These are phyloP conservation scores for Grigorovia transvaalensis DNA, from an alignment of 805 yeast genomes.

Conservation along the genomic window DNA sequence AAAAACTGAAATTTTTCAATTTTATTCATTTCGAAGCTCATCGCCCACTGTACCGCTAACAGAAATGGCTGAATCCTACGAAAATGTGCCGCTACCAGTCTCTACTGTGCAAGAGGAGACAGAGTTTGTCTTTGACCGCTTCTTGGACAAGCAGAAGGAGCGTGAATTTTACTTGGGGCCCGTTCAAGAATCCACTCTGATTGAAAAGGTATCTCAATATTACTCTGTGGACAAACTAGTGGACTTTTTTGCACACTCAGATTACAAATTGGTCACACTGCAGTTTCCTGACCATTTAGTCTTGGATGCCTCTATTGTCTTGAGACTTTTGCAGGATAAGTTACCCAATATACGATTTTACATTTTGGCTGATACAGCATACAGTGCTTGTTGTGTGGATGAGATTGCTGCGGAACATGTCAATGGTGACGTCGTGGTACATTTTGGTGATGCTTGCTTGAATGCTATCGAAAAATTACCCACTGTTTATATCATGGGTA, in stretches of 20 bases:
- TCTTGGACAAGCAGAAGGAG: conserved; percentile 20
- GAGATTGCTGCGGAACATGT: conserved; percentile 96
- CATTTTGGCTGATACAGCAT: conserved; percentile 91
- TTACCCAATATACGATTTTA: conserved; percentile 39
- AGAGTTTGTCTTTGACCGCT: conserved; percentile 40
- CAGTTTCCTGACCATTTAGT: conserved; percentile 85
- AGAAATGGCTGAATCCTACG: background rate
- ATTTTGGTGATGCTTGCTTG: conserved; percentile 91
- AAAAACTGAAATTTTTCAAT: no score
- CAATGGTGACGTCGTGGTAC: conserved; percentile 71
- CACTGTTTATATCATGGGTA: conserved; percentile 72
- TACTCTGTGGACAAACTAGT: conserved; percentile 46
- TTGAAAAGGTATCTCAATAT: conserved; percentile 34
- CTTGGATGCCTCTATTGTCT: conserved; percentile 66
- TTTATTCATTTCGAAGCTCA: background rate
- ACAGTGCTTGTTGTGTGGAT: conserved; percentile 91
- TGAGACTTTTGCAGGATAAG: conserved; percentile 39
- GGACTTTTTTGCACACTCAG: conserved; percentile 28
- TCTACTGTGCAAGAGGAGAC: conserved; percentile 65
- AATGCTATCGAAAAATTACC: conserved; percentile 66
- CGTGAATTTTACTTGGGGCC: conserved; percentile 26
- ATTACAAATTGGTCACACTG: conserved; percentile 47
- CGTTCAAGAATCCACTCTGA: conserved; percentile 21
- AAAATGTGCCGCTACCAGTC: conserved; percentile 51
- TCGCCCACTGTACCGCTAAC: background rate